A percentile compares a stretch with the other conserved stretches of the same genome.
These are phyloP conservation scores for Ajuga chamaepitys DNA, from an alignment of 257 asterid genomes.

Conservation along the genomic window DNA sequence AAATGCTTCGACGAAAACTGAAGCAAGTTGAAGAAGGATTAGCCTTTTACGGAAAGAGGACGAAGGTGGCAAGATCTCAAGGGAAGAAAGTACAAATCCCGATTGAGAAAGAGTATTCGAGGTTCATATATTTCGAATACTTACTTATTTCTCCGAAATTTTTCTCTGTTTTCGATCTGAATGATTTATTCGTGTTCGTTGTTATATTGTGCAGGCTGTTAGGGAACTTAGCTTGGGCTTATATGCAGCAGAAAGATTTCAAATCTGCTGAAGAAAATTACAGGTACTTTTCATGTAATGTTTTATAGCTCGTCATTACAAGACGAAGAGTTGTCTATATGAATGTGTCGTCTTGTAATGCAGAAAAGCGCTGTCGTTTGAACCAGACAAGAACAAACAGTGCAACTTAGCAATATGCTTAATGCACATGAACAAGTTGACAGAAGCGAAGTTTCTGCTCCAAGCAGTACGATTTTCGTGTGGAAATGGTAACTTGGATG, in stretches of 20 bases:
- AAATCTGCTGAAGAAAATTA: conserved; percentile 72
- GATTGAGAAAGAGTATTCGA: conserved; percentile 76
- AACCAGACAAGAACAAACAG: conserved; percentile 75
- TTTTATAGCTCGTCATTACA: too few species aligned
- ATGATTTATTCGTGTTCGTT: not conserved
- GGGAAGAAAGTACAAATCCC: conserved; percentile 72
- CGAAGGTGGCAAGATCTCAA: conserved; percentile 79
- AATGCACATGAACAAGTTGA: conserved; percentile 64
- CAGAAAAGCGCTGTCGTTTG: conserved; percentile 85
- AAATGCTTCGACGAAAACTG: conserved; percentile 51
- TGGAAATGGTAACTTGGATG: conserved; percentile 37
- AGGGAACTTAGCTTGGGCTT: conserved; percentile 94
- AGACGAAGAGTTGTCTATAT: too few species aligned
- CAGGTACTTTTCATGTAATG: conserved; percentile 31
- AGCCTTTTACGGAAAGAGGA: conserved; percentile 63
- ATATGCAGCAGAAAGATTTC: conserved; percentile 63
- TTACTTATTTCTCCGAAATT: not conserved
- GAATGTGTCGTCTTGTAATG: conserved; percentile 13
- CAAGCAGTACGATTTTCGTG: conserved; percentile 42
- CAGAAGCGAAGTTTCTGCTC: conserved; percentile 82
- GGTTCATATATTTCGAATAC: conserved; percentile 29
- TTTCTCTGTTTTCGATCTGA: not conserved
- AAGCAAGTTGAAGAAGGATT: conserved; percentile 68
- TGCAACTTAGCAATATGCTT: conserved; percentile 87
- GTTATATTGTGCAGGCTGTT: conserved; percentile 44